Conservation (phyloP, 2,329 filamentous ascomycete species). For the Sphaerostilbella broomeana region DNA sequence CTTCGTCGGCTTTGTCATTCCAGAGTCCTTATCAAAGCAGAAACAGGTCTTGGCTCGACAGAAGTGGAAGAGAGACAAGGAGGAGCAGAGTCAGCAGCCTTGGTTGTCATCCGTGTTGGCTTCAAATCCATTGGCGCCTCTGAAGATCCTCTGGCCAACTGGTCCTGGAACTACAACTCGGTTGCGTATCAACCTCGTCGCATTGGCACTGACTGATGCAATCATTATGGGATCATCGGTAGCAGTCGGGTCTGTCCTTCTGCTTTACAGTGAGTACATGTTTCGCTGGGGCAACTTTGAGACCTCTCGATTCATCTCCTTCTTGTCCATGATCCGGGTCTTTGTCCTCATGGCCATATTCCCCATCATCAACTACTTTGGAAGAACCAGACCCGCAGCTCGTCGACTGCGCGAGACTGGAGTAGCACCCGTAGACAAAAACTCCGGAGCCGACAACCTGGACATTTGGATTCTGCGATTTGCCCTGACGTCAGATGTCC, state of each 20-base stretch:
- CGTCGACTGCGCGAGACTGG: constrained; percentile 33
- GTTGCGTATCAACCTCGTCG: constrained; percentile 72
- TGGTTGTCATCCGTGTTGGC: constrained; percentile 33
- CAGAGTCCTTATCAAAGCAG: constrained; percentile 74
- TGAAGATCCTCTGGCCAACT: constrained; percentile 70
- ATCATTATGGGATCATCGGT: constrained; percentile 76
- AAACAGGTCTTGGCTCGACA: constrained; percentile 65
- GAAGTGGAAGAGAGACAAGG: constrained; percentile 48
- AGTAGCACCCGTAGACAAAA: constrained; percentile 37
- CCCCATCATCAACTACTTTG: constrained; percentile 68
- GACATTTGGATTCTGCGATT: constrained; percentile 72
- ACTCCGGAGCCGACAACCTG: constrained; percentile 65
- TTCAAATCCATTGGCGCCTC: constrained; percentile 66
- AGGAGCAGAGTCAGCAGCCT: constrained; percentile 27
- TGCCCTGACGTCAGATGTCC: constrained; percentile 67
- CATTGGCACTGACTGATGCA: constrained; percentile 74
- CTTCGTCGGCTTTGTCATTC: constrained; percentile 64
- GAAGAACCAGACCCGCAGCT: constrained; percentile 52
- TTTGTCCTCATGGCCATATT: constrained; percentile 67
- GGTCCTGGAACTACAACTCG: constrained; percentile 52
- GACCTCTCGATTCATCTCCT: constrained; percentile 71
- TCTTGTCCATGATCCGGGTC: constrained; percentile 72
- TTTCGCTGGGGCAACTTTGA: constrained; percentile 81
- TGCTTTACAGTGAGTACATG: constrained; percentile 74
- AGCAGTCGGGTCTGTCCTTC: constrained; percentile 70